phyloP scores from a whole-genome alignment of 495 filamentous ascomycete species.

The Talaromyces stipitatus region DNA sequence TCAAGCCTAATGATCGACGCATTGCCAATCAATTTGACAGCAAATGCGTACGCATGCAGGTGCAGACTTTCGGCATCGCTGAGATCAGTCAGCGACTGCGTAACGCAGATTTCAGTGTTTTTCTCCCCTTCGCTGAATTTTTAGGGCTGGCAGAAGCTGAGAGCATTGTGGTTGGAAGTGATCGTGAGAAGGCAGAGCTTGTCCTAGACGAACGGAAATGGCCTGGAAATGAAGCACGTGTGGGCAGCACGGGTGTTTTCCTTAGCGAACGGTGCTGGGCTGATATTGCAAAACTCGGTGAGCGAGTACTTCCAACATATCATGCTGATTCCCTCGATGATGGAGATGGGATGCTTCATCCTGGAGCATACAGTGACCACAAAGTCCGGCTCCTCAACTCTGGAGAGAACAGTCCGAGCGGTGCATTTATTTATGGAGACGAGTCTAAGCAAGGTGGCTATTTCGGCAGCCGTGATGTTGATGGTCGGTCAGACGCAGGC shows the following conservation, averaged over 20 bases:
- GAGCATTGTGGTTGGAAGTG: conserved; percentile 77
- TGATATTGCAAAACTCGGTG: conserved; percentile 71
- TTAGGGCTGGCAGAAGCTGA: conserved; percentile 80
- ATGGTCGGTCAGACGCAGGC: conserved; percentile 83
- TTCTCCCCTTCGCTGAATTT: conserved; percentile 94
- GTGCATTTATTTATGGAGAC: conserved; percentile 61
- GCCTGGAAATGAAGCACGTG: conserved; percentile 83
- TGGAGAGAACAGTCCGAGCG: conserved; percentile 49
- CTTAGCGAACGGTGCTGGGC: conserved; percentile 93
- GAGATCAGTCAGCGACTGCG: conserved; percentile 90
- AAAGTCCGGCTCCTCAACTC: conserved; percentile 62
- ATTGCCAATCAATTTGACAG: conserved; percentile 99
- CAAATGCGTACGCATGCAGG: conserved; percentile 90
- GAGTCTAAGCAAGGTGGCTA: conserved; percentile 63
- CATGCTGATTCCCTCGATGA: conserved; percentile 42
- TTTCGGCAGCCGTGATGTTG: conserved; percentile 76
- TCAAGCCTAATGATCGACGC: conserved; percentile 94
- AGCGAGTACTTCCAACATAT: conserved; percentile 52
- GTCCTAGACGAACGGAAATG: conserved; percentile 84
- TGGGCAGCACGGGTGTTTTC: conserved; percentile 90
- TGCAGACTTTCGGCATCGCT: conserved; percentile 92
- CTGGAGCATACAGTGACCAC: conserved; percentile 52
- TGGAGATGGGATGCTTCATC: conserved; percentile 31
- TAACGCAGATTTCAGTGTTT: conserved; percentile 91
- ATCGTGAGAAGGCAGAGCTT: conserved; percentile 84